Conservation (phyloP, 2,329 filamentous ascomycete genomes). For the Cladosporium cucumerinum region DNA sequence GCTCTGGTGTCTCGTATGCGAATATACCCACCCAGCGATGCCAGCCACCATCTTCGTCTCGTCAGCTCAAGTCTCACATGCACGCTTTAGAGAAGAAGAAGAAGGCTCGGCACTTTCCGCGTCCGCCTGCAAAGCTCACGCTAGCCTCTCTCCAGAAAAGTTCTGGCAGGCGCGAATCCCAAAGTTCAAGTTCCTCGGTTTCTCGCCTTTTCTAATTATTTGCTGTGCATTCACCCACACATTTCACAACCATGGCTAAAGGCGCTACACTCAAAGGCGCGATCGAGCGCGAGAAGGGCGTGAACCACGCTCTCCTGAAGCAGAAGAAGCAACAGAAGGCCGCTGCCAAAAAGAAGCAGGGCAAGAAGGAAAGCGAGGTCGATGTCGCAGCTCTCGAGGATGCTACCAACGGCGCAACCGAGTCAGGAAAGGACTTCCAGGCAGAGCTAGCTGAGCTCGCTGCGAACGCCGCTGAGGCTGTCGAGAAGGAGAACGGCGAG, state of each 20-base stretch:
- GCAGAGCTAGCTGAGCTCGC: conserved; percentile 23
- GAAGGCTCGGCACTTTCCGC: not conserved
- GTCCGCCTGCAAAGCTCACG: not conserved
- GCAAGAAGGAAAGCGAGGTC: conserved; percentile 24
- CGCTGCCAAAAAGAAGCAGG: conserved; percentile 48
- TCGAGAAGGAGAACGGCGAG: conserved; percentile 27
- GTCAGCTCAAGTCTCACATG: not conserved
- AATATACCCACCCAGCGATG: not conserved
- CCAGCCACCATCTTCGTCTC: not conserved
- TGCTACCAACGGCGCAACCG: conserved; percentile 26
- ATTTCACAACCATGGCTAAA: conserved; percentile 43
- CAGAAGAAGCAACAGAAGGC: conserved; percentile 51
- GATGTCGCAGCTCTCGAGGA: conserved; percentile 29
- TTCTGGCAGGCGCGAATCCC: conserved; percentile 9
- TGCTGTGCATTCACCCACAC: conserved; percentile 4
- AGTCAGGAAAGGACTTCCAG: conserved; percentile 22
- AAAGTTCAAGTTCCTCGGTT: conserved; percentile 2
- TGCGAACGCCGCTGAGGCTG: conserved; percentile 31
- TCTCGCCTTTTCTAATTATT: not conserved
- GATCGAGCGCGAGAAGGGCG: conserved; percentile 56
- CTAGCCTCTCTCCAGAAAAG: conserved; percentile 6
- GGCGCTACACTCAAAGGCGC: conserved; percentile 52
- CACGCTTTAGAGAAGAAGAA: not conserved
- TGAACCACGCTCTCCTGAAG: conserved; percentile 72
- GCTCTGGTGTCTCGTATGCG: not conserved